phyloP scores from a whole-genome alignment of 2,329 filamentous ascomycete species.

The Pseudogymnoascus sp. region DNA sequence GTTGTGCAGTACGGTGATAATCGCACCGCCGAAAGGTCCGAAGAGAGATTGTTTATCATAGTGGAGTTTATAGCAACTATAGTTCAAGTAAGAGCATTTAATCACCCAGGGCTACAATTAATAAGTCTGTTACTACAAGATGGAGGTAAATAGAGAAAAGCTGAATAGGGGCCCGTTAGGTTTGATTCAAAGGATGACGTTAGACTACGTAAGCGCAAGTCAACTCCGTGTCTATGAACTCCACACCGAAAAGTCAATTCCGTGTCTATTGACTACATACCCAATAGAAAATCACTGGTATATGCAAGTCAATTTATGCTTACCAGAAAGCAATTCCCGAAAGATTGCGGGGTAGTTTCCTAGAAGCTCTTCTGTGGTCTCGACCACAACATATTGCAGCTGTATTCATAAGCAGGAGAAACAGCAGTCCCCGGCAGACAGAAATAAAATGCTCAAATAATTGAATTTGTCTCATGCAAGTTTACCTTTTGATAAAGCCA shows the following conservation, averaged over 20 bases:
- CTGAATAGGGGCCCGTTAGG: no score
- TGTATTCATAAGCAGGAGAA: neutral
- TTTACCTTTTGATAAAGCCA: neutral
- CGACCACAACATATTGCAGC: neutral
- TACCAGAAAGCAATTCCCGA: neutral
- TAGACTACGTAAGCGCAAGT: no score
- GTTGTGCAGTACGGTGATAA: neutral
- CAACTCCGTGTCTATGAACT: no score
- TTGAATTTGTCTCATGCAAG: neutral
- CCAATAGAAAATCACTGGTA: neutral
- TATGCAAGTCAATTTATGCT: neutral
- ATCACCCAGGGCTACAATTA: no score
- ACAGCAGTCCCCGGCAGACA: no score
- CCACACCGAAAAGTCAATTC: neutral
- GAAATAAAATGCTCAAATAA: neutral
- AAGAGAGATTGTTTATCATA: no score
- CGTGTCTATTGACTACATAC: neutral
- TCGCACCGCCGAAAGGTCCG: no score
- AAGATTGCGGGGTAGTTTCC: neutral
- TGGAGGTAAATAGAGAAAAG: no score
- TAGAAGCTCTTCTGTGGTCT: neutral
- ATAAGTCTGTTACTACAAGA: no score
- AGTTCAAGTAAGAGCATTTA: no score
- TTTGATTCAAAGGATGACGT: no score
- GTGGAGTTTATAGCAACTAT: no score